Base-by-base conservation (phyloP, 1,284 basidiomycete species). In the Flammula alnicola region DNA sequence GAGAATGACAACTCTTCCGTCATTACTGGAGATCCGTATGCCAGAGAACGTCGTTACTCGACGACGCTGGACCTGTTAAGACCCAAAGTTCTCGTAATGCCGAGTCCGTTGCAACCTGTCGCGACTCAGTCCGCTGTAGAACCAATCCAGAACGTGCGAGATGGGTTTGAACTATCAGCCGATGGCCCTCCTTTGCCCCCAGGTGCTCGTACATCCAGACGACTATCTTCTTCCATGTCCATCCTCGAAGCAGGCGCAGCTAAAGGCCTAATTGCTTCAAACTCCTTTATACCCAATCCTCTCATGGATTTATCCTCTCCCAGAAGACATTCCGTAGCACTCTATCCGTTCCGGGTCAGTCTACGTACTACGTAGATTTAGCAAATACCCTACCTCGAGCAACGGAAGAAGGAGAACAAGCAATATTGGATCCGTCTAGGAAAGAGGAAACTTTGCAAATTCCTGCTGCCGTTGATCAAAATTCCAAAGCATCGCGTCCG, bases 41-140 rank as follows among this genome's bases (percentile, higher is more conserved):
- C 64, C 32, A 74, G 74, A 44, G 78, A 83, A 32, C 78, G 80
- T 32, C 81, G 76, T 20, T 83, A 83, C 60, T 88, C 88, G 5
- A 86, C 88, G 5, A 86, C 85, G 11, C 59, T 86, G 49, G 90
- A 92, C 19, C 71, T 92, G 42, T 75, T 92, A 64, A 78, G 89
- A 23, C 89, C 89, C 1, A 93, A 92, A 65, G 76, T 93, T 20
- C 81, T 92, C 38, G 84, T 92, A 49, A 92, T 92, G 89, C 89
- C 89, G 10, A 91, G 88, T 59, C 89, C 90, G 3, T 69, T 92
- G 43, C 90, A 91, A 63, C 70, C 73, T 35, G 63, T 70, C n/a
- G 55, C 69, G n/a, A 38, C 68, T 38, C 55, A 65, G 27, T 56
- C 68, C 44, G 56, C 68, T 5, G 62, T 67, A 2, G 49, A 44